Evolutionary conservation across 2,329 filamentous ascomycete species (phyloP).

Genomic region (Alternaria tenuissima): DNA sequence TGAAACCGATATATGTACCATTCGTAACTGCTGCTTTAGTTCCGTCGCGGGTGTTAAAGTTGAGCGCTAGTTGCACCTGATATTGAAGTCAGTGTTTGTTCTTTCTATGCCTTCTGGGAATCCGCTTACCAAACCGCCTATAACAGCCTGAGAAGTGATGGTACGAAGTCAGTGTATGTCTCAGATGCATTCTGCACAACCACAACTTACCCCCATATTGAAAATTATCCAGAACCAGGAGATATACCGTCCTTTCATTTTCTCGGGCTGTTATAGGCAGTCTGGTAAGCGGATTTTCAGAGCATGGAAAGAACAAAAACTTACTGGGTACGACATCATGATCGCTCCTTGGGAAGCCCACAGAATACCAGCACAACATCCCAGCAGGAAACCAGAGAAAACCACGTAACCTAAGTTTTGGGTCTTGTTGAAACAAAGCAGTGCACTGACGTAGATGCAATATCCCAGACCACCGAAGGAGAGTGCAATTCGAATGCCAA

Average conservation of each 20-base stretch:
- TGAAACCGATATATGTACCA: conserved; percentile 82
- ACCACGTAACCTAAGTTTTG: conserved; percentile 72
- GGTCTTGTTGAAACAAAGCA: conserved; percentile 73
- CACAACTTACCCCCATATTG: conserved; percentile 68
- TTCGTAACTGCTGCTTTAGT: conserved; percentile 63
- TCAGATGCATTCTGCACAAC: no score
- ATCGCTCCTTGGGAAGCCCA: conserved; percentile 83
- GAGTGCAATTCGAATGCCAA: conserved; percentile 72
- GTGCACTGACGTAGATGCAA: conserved; percentile 73
- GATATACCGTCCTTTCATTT: conserved; percentile 83
- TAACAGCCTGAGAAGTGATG: conserved; percentile 64
- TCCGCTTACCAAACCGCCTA: conserved; percentile 70
- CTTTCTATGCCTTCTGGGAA: background rate
- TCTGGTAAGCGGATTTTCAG: conserved; percentile 56
- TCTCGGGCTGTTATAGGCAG: conserved; percentile 82
- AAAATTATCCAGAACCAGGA: conserved; percentile 93
- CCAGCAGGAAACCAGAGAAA: conserved; percentile 76
- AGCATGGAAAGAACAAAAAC: background rate
- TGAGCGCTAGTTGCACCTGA: conserved; percentile 72
- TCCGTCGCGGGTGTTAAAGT: conserved; percentile 62
- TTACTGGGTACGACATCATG: conserved; percentile 80
- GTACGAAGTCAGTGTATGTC: no score
- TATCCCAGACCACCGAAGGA: conserved; percentile 77
- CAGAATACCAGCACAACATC: conserved; percentile 76
- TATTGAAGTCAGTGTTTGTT: background rate